Conservation (phyloP, 257 asterid species). For the Coffea eugenioides region DNA sequence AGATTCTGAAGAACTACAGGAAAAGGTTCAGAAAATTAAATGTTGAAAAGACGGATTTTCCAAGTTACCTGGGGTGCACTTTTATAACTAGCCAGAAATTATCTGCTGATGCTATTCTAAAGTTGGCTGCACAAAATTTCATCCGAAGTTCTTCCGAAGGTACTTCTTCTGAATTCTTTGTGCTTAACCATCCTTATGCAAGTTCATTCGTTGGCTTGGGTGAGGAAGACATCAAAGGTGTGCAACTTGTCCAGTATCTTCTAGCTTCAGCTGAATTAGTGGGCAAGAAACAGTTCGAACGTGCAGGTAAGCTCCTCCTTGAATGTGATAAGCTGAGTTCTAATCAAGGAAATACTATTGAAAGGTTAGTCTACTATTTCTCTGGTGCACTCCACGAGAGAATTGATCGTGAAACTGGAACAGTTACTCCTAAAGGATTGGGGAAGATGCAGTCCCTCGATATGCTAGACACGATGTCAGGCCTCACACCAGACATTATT, state of each 20-base stretch:
- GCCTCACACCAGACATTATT: constrained; percentile 8
- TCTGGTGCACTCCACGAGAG: constrained; percentile 49
- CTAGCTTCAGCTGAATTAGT: constrained; percentile 33
- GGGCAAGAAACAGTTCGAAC: constrained; percentile 22
- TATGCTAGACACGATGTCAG: constrained; percentile 15
- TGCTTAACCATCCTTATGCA: constrained; percentile 31
- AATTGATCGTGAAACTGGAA: constrained; percentile 49
- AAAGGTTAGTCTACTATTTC: constrained; percentile 45
- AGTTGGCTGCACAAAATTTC: constrained; percentile 53
- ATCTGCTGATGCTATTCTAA: constrained; percentile 35
- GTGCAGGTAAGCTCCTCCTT: constrained; percentile 27
- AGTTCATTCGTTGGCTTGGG: constrained; percentile 20
- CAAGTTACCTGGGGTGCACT: neutral
- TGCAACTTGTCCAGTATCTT: constrained; percentile 26
- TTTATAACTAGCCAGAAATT: constrained; percentile 3
- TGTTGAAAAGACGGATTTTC: constrained; percentile 18
- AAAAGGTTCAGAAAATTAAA: constrained; percentile 39
- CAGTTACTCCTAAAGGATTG: constrained; percentile 14
- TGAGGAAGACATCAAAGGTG: constrained; percentile 15
- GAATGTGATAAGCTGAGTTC: constrained; percentile 29
- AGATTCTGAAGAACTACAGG: constrained; percentile 44
- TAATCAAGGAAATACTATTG: constrained; percentile 11
- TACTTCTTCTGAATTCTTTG: constrained; percentile 19
- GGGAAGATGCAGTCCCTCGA: constrained; percentile 24
- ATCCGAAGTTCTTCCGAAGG: constrained; percentile 30